A percentile compares a stretch with the other conserved stretches of the same genome.
phyloP scores from a whole-genome alignment of 2,329 filamentous ascomycete genomes.

The Daldinia sp. region DNA sequence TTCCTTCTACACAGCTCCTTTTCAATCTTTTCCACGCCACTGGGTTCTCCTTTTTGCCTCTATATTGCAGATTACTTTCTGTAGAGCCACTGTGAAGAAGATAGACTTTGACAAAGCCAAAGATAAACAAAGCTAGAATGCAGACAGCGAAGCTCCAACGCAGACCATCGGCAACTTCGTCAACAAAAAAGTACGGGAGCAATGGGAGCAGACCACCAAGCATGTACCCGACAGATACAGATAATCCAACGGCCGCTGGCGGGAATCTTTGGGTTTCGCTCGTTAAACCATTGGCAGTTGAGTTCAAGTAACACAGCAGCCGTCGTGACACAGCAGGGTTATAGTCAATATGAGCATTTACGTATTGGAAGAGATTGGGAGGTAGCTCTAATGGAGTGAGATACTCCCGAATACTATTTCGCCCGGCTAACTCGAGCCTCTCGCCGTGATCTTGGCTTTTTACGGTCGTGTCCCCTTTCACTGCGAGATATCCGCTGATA shows the following conservation, averaged over 20 bases:
- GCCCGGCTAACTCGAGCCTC: slow-evolving; percentile 19
- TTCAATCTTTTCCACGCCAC: background rate
- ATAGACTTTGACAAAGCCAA: slow-evolving; percentile 72
- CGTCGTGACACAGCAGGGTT: slow-evolving; percentile 24
- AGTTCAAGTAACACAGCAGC: slow-evolving; percentile 11
- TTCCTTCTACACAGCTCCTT: slow-evolving; percentile 47
- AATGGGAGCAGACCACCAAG: slow-evolving; percentile 75
- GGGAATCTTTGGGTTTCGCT: slow-evolving; percentile 43
- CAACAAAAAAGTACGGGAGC: slow-evolving; percentile 71
- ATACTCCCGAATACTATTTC: slow-evolving; percentile 35
- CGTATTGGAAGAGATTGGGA: slow-evolving; percentile 36
- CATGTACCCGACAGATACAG: slow-evolving; percentile 74
- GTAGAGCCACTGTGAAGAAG: slow-evolving; percentile 40
- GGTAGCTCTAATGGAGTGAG: slow-evolving; percentile 41
- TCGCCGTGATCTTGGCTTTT: slow-evolving; percentile 48
- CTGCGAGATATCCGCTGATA: slow-evolving; percentile 76
- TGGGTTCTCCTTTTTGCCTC: slow-evolving; percentile 47
- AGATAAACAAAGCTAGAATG: slow-evolving; percentile 65
- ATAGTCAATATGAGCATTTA: slow-evolving; percentile 37
- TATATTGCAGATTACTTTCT: slow-evolving; percentile 31
- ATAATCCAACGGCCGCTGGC: slow-evolving; percentile 66
- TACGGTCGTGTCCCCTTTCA: slow-evolving; percentile 57
- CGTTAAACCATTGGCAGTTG: slow-evolving; percentile 49
- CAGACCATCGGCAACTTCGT: slow-evolving; percentile 57
- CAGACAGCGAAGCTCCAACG: slow-evolving; percentile 68